Conservation (phyloP, 2,329 filamentous ascomycete genomes). For the Phyllosticta ampelicida region DNA sequence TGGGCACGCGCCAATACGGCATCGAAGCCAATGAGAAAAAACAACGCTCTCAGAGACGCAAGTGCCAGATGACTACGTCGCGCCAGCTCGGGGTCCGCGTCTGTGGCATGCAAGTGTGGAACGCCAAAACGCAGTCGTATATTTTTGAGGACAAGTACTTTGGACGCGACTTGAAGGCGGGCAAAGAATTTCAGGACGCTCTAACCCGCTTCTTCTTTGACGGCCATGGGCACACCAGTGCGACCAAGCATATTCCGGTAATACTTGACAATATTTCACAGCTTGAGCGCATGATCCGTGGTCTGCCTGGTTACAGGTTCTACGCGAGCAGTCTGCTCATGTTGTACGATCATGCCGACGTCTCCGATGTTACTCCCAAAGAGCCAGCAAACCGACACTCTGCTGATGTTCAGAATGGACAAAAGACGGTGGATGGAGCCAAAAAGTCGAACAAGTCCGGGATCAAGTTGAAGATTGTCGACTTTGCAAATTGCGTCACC, state of each 20-base stretch:
- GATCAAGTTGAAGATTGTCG: constrained; percentile 93
- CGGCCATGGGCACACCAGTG: constrained; percentile 67
- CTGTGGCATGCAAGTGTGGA: constrained; percentile 95
- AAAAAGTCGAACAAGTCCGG: constrained; percentile 25
- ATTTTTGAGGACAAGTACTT: constrained; percentile 99
- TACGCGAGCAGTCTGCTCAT: constrained; percentile 92
- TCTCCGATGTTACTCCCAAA: constrained; percentile 29
- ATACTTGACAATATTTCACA: constrained; percentile 74
- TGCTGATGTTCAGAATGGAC: constrained; percentile 17
- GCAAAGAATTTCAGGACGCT: constrained; percentile 78
- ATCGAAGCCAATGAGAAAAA: constrained; percentile 88
- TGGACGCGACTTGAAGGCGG: constrained; percentile 77
- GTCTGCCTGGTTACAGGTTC: constrained; percentile 77
- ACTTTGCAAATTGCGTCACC: constrained; percentile 96
- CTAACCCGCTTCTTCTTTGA: constrained; percentile 86
- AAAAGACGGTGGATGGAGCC: constrained; percentile 14
- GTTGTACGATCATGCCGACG: constrained; percentile 81
- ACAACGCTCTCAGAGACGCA: constrained; percentile 80
- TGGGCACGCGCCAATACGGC: constrained; percentile 96
- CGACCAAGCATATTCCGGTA: constrained; percentile 75
- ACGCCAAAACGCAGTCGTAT: constrained; percentile 69
- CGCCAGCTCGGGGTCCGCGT: constrained; percentile 83
- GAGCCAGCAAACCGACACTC: constrained; percentile 12
- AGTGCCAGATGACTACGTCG: constrained; percentile 87
- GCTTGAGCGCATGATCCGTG: constrained; percentile 72